Percentiles rank a stretch among this genome's conserved stretches.
Conservation (phyloP, 805 yeast genomes). For the Candida anglica region DNA sequence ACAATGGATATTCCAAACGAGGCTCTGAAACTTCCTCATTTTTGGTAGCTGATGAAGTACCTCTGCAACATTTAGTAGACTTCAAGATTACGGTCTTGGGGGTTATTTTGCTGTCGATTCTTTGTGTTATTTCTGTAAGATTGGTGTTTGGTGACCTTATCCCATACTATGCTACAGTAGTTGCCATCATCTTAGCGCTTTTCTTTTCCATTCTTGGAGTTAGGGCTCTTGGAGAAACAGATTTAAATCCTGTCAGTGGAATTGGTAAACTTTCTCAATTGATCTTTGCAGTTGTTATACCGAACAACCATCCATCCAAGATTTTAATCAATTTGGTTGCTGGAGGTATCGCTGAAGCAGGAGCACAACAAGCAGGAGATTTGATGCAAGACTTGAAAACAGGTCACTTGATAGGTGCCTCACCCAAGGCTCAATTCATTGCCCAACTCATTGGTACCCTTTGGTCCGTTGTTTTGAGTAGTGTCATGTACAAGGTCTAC, state of each 20-base stretch:
- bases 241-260: conserved; percentile 93
- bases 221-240: conserved; percentile 94
- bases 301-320: conserved; percentile 70
- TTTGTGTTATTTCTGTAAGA: conserved; percentile 64
- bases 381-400: conserved; percentile 96
- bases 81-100: conserved; percentile 53
- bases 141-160: conserved; percentile 66
- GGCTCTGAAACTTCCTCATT: background rate
- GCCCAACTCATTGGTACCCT: conserved; percentile 88
- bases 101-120: conserved; percentile 55
- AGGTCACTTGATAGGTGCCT: conserved; percentile 87
- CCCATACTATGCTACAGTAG: conserved; percentile 64
- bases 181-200: conserved; percentile 73
- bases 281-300: conserved; percentile 77
- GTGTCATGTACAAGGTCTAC: conserved; percentile 80
- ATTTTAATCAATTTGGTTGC: conserved; percentile 85
- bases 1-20: no score
- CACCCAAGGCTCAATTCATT: conserved; percentile 84
- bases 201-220: conserved; percentile 83
- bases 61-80: conserved; percentile 47
- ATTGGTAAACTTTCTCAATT: conserved; percentile 92
- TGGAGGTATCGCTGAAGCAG: conserved; percentile 97
- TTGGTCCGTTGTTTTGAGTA: conserved; percentile 77
- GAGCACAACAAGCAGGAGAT: conserved; percentile 99
- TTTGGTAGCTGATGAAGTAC: conserved; percentile 21